Base-by-base conservation (phyloP, 179 eudicot species). In the Spinacia oleracea region DNA sequence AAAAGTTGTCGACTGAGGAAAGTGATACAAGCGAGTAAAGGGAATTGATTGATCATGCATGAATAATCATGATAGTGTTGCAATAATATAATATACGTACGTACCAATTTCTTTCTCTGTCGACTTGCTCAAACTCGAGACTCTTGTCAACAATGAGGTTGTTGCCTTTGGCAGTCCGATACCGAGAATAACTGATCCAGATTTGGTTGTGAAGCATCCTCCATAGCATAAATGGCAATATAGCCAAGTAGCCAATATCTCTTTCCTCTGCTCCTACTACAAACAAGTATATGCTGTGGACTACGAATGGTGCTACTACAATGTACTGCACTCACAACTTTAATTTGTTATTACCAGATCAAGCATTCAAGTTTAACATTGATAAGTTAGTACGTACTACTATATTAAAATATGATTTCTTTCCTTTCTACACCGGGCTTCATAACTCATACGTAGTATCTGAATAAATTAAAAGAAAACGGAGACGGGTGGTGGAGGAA, bases 121-220 rank as follows among this genome's bases (percentile, higher is more conserved):
- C 98, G 25, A 94, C 94, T 82, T 94, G 98, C 20, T 94, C 97
- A 25, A 94, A 94, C 14, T 93, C 98, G 34, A 94, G 84, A 77
- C 84, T 84, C 86, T 84, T 89, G 40, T 93, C 96, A 11, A 94
- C 85, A 27, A 94, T 91, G 25, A 92, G 79, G 55, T 84, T 86
- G 27, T 69, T 75, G 46, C 95, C 97, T 76, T 87, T 87, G 66
- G 96, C 97, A 0, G 96, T 94, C 65, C 91, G 91, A 73, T 92
- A 83, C 7, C 98, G 96, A n/a, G 98, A 91, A 4, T 87, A 27
- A 1, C 88, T 84, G 66, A 89, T 93, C 98, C 98, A 94, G 4
- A 94, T 63, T 55, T 91, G 98, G 82, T 87, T 87, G 81, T 94
- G 92, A 72, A 91, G 78, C 86, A 91, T 84, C 76, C 97, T 88